Evolutionary conservation across 2,329 filamentous ascomycete species (phyloP), one percentile per base, ranked within the genome.

Genomic region (Fusarium sp.): DNA sequence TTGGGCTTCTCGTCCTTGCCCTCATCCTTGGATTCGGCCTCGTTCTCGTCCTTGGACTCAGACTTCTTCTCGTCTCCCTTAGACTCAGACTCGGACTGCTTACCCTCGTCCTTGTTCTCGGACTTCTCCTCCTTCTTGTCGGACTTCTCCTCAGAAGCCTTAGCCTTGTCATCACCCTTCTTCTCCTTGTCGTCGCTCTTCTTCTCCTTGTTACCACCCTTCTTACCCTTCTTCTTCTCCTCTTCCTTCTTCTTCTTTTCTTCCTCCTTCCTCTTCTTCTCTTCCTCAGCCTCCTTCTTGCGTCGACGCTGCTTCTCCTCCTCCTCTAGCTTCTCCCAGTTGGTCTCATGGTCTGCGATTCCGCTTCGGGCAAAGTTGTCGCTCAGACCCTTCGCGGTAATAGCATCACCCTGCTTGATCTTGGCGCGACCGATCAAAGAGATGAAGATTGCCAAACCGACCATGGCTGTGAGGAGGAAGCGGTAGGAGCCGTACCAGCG

Each of bases 381-480:
- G 38, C 72, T 70, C 47, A 86, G 59, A 3, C 80, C 81, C 24
- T 73, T 67, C 9, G 77, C 78, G 18, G 80, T 79, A 9, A 79
- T 71, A 2, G 65, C 55, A 20, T 74, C 63, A 2, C 70, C 63
- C 34, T 78, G 75, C 54, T 82, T 86, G 72, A 97, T 90, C 82
- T 95, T 91, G 76, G 94, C 92, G 66, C 95, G 90, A 43, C 93
- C 94, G 68, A 98, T 87, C 72, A 98, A 83, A 69, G 89, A 95
- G 73, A 93, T 83, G 44, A 96, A 89, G 73, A 98, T 95, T 68
- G 92, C 91, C 45, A 89, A 85, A 42, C 95, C 95, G 29, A 97
- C 95, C 66, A 98, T 87, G 79, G 95, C 95, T 4, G 95, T 98
- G 74, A 98, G 86, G 11, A 97, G 91, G 81, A 97, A 98, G 34